Conservation (phyloP, 2,329 filamentous ascomycete genomes). For the Lachnellula subtilissima region DNA sequence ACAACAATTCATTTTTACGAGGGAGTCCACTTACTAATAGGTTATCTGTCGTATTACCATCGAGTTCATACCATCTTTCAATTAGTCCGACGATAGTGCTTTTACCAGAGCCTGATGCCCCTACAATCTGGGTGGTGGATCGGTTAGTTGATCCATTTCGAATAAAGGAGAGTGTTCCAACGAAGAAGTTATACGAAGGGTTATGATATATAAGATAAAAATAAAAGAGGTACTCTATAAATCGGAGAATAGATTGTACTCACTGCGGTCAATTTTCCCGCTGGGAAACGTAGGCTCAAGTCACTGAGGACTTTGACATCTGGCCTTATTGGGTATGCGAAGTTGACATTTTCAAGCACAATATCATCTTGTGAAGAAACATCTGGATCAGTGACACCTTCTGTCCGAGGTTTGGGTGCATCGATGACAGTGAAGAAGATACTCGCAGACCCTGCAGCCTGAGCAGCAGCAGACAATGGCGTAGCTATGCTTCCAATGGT, state of each 20-base stretch:
- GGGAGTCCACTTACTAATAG: slow-evolving; percentile 13
- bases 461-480: slow-evolving; percentile 46
- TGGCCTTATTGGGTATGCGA: slow-evolving; percentile 32
- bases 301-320: slow-evolving; percentile 32
- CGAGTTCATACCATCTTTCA: slow-evolving; percentile 37
- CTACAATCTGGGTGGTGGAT: slow-evolving; percentile 38
- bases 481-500: slow-evolving; percentile 47
- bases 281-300: slow-evolving; percentile 29
- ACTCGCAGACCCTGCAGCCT: slow-evolving; percentile 34
- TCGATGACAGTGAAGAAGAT: slow-evolving; percentile 34
- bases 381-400: slow-evolving; percentile 41
- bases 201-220: no score
- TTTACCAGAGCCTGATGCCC: slow-evolving; percentile 39
- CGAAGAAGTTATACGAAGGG: no score
- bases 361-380: slow-evolving; percentile 40
- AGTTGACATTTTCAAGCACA: slow-evolving; percentile 29
- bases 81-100: slow-evolving; percentile 38
- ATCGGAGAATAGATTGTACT: no score
- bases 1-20: neutral
- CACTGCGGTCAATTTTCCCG: slow-evolving; percentile 24
- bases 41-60: slow-evolving; percentile 21
- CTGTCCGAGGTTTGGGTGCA: slow-evolving; percentile 31
- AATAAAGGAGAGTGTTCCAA: no score
- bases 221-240: no score
- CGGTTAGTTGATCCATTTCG: no score